Percentiles rank a stretch among this genome's conserved stretches.
Evolutionary conservation across 805 yeast genomes (phyloP).

Genomic region (Nakazawaea ishiwadae): DNA sequence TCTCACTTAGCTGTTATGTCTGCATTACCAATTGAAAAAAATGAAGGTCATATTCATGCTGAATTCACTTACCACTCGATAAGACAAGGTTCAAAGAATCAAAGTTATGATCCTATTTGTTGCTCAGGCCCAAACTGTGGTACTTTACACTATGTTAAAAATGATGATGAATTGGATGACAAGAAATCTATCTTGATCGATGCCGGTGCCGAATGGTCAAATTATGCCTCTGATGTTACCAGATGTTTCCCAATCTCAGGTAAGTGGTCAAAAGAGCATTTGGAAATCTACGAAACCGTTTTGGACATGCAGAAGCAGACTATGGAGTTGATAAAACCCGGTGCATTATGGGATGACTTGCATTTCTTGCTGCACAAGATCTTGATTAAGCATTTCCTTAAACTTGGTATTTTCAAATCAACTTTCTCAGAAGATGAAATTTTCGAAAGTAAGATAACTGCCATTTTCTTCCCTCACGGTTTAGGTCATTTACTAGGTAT

Average conservation of each 20-base stretch:
- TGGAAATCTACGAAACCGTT: constrained; percentile 76
- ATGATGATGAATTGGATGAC: constrained; percentile 57
- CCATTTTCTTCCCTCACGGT: constrained; percentile 91
- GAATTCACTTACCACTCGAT: constrained; percentile 91
- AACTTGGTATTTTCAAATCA: constrained; percentile 68
- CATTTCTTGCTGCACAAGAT: constrained; percentile 79
- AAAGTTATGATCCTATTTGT: constrained; percentile 93
- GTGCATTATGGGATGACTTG: constrained; percentile 78
- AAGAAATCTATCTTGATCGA: constrained; percentile 76
- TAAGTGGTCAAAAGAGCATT: constrained; percentile 83
- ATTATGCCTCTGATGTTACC: constrained; percentile 91
- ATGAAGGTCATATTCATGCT: constrained; percentile 92
- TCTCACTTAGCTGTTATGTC: constrained; percentile 92
- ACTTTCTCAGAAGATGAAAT: constrained; percentile 60
- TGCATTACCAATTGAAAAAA: constrained; percentile 79
- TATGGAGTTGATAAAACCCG: constrained; percentile 73
- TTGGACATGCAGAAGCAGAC: constrained; percentile 75
- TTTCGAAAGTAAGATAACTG: constrained; percentile 63
- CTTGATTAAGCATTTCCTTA: constrained; percentile 63
- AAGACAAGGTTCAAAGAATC: constrained; percentile 87
- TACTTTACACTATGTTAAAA: constrained; percentile 83
- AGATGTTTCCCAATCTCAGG: constrained; percentile 93
- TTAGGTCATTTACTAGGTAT: constrained; percentile 90
- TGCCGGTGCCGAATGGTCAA: constrained; percentile 97
- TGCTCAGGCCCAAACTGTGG: constrained; percentile 92